Base-by-base conservation (phyloP, 768 basidiomycete species). In the Agaricus subrufescens region DNA sequence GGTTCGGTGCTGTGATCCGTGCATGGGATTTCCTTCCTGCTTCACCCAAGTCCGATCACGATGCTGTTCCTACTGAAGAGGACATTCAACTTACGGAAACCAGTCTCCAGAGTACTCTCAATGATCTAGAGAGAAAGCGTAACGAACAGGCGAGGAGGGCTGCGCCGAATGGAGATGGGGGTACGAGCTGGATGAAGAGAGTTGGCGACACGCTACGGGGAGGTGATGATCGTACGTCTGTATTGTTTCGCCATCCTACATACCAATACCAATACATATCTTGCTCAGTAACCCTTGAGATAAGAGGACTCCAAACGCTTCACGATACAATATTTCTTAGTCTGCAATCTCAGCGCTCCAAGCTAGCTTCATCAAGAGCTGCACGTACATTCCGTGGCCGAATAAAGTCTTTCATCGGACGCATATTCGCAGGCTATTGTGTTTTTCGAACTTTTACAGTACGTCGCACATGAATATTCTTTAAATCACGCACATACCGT, bases 1-100 rank as follows among this genome's bases (percentile, higher is more conserved):
- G 91, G 0, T 87, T 90, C 58, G 90, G 90, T 59, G 85, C 89
- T 3, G 75, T 88, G 47, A 83, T 78, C 59, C 85, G 80, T 46
- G 79, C 83, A 0, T 89, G 88, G 87, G 70, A 69, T 4, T 83
- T 77, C 62, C 66, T 86, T 11, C 83, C 83, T 0, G 65, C 72
- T 38, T 60, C 74, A 15, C 72, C 71, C 5, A 62, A 68, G 12
- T 27, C 56, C 2, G 59, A 60, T 66, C 71, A 64, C 44, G 67
- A 19, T 11, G 15, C 27, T 15, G 63, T 68, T 19, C 79, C 82
- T 0, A 75, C 80, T 0, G 80, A 82, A 23, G 71, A 72, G 38
- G 82, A 85, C 51, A 70, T 89, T 4, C 68, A 74, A 46, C 74
- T 75, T 1, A 79, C 81, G 0, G 81, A 87, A 66, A 77, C 79